Evolutionary conservation across 2,329 filamentous ascomycete species (phyloP).

Genomic region (Fusarium ambrosium): DNA sequence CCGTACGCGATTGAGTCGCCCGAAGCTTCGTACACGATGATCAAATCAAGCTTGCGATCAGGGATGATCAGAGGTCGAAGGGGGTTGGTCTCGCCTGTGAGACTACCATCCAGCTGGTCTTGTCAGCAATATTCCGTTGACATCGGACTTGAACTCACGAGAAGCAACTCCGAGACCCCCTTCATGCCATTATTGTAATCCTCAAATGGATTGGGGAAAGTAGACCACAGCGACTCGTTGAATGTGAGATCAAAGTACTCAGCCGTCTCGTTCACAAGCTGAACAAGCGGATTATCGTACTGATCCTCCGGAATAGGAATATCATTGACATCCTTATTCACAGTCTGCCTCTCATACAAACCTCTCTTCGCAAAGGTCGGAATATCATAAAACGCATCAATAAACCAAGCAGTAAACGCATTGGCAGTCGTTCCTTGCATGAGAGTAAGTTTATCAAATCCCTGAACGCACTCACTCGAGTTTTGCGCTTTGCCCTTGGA

Average conservation of each 20-base stretch:
- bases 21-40: slow-evolving; percentile 51
- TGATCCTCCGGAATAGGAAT: slow-evolving; percentile 36
- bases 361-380: slow-evolving; percentile 43
- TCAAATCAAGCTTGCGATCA: slow-evolving; percentile 44
- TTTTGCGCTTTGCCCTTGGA: slow-evolving; percentile 43
- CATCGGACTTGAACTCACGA: slow-evolving; percentile 19
- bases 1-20: slow-evolving; percentile 37
- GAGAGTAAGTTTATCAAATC: slow-evolving; percentile 50
- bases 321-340: slow-evolving; percentile 30
- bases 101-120: slow-evolving; percentile 48
- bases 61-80: slow-evolving; percentile 48
- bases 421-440: slow-evolving; percentile 49
- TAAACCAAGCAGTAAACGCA: slow-evolving; percentile 47
- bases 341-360: slow-evolving; percentile 20
- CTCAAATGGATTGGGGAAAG: slow-evolving; percentile 50
- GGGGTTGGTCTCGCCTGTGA: slow-evolving; percentile 49
- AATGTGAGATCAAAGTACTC: slow-evolving; percentile 46
- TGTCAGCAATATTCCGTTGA: fast-evolving
- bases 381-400: slow-evolving; percentile 45
- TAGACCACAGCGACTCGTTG: slow-evolving; percentile 49
- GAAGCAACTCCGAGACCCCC: slow-evolving; percentile 41
- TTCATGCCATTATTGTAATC: slow-evolving; percentile 46
- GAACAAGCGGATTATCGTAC: slow-evolving; percentile 38
- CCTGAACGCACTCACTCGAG: slow-evolving; percentile 45
- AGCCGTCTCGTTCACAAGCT: slow-evolving; percentile 42